Conservation (phyloP, 2,329 filamentous ascomycete species). For the Epichloe sylvatica region DNA sequence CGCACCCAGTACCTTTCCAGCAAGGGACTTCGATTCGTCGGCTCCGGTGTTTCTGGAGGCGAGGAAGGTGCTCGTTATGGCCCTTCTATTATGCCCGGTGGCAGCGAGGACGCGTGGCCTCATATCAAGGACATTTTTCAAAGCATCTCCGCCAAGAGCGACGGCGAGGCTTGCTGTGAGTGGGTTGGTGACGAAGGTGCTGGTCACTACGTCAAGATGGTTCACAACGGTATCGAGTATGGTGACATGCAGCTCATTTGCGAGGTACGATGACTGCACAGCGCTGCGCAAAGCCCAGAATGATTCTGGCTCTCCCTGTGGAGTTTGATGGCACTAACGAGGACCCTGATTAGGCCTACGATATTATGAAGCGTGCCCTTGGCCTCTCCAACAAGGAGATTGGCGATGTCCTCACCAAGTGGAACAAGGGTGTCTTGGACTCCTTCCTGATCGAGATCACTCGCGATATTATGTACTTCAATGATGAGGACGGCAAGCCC, state of each 20-base stretch:
- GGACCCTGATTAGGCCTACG: slow-evolving; percentile 59
- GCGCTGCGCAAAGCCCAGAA: background rate
- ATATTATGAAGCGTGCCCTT: slow-evolving; percentile 98
- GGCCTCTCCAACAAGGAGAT: slow-evolving; percentile 87
- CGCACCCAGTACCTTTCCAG: slow-evolving; percentile 72
- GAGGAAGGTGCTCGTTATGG: slow-evolving; percentile 98
- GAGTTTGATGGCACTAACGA: background rate
- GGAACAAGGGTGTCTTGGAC: slow-evolving; percentile 98
- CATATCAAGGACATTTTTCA: slow-evolving; percentile 99
- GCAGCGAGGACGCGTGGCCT: slow-evolving; percentile 95
- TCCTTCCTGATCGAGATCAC: slow-evolving; percentile 99
- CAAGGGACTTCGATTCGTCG: slow-evolving; percentile 93
- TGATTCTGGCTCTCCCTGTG: background rate
- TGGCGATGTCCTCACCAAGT: slow-evolving; percentile 82
- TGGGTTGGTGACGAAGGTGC: slow-evolving; percentile 99
- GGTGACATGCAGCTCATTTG: slow-evolving; percentile 99
- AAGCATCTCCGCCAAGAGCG: slow-evolving; percentile 92
- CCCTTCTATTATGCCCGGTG: slow-evolving; percentile 96
- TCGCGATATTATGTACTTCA: slow-evolving; percentile 95
- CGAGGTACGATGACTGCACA: slow-evolving; percentile 52
- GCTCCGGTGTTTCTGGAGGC: slow-evolving; percentile 94
- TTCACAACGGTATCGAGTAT: slow-evolving; percentile 99
- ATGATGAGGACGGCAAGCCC: slow-evolving; percentile 80
- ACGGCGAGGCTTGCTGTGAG: slow-evolving; percentile 94
- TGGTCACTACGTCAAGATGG: slow-evolving; percentile 99